phyloP scores from a whole-genome alignment of 2,329 filamentous ascomycete species.

The Chrysosporium keratinophilum region DNA sequence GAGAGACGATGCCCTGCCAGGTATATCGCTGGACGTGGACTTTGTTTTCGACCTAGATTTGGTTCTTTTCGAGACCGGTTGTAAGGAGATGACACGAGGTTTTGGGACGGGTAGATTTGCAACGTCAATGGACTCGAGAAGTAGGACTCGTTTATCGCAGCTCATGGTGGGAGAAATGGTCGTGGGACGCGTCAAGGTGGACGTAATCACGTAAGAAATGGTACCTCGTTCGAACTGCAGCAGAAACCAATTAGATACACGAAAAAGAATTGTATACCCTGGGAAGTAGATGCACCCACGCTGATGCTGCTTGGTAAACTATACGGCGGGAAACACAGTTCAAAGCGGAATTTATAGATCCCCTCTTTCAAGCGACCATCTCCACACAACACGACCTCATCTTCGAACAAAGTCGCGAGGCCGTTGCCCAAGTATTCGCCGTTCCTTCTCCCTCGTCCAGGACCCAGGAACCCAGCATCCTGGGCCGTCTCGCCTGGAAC shows the following conservation, averaged over 20 bases:
- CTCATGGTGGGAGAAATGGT: constrained; percentile 69
- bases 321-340: constrained; percentile 50
- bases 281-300: constrained; percentile 47
- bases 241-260: not conserved
- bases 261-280: not conserved
- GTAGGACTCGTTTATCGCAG: constrained; percentile 68
- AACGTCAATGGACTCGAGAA: constrained; percentile 77
- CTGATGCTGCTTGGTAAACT: constrained; percentile 77
- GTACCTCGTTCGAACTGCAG: constrained; percentile 88
- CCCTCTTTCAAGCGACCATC: constrained; percentile 54
- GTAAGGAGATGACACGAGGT: constrained; percentile 72
- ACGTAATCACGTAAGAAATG: constrained; percentile 81
- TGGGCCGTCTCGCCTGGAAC: constrained; percentile 45
- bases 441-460: constrained; percentile 44
- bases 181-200: constrained; percentile 79
- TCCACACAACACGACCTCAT: constrained; percentile 54
- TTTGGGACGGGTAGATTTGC: constrained; percentile 63
- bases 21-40: constrained; percentile 37
- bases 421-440: constrained; percentile 54
- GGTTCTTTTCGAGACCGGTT: constrained; percentile 65
- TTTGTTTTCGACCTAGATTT: constrained; percentile 39
- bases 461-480: constrained; percentile 42
- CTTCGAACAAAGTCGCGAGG: constrained; percentile 54
- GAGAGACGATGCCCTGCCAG: constrained; percentile 24
- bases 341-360: constrained; percentile 57